Evolutionary conservation across 371 early-diverging fungal genomes (phyloP).

Genomic region (Capniomyces stellatus): DNA sequence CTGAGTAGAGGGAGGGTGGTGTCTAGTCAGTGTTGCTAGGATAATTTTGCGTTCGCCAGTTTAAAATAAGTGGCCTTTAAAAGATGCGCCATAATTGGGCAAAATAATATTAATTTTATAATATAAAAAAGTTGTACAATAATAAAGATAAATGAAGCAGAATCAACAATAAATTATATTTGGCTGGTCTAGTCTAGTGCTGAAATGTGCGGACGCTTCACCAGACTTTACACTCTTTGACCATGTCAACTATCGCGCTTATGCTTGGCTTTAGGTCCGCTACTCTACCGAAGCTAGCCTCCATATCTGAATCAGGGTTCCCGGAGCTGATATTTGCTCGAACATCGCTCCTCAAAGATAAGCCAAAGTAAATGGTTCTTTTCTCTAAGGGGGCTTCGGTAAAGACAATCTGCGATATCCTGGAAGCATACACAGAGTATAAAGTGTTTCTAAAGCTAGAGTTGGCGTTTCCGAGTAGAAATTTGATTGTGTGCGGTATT

Average conservation of each 20-base stretch:
- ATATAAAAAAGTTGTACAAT: too few species aligned
- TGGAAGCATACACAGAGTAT: background rate
- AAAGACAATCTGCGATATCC: background rate
- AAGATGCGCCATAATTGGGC: too few species aligned
- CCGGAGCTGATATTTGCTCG: background rate
- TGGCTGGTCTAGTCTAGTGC: background rate
- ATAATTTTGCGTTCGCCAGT: too few species aligned
- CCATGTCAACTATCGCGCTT: background rate
- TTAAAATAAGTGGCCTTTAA: too few species aligned
- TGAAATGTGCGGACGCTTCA: background rate
- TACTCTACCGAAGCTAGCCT: background rate
- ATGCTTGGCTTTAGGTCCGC: background rate
- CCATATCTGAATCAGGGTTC: background rate
- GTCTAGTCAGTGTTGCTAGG: too few species aligned
- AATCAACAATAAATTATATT: background rate
- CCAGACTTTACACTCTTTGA: background rate
- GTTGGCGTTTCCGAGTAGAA: background rate
- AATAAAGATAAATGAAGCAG: too few species aligned
- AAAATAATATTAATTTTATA: too few species aligned
- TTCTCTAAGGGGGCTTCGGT: background rate
- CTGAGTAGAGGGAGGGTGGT: too few species aligned
- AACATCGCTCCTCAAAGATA: background rate
- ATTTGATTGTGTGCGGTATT: background rate
- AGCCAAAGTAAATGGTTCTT: background rate
- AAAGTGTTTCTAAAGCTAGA: background rate